phyloP scores from a whole-genome alignment of 2,329 filamentous ascomycete species.

The Monilinia vaccinii-corymbosi region DNA sequence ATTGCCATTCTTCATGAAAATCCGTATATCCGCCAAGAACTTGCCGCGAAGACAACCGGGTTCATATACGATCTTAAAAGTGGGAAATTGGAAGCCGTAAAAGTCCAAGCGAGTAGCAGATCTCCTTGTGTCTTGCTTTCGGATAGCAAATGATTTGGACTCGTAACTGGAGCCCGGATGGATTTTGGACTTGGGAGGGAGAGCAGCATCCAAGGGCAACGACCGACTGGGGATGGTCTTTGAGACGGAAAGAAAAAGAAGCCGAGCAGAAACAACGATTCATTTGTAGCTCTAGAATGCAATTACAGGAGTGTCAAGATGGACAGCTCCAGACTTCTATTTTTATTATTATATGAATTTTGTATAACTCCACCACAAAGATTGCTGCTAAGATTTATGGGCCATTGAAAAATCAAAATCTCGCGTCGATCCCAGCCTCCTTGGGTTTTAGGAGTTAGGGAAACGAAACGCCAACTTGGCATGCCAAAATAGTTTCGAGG shows the following conservation, averaged over 20 bases:
- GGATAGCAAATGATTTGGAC: neutral
- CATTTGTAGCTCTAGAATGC: neutral
- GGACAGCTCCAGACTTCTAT: neutral
- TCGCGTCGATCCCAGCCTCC: neutral
- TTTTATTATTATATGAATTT: neutral
- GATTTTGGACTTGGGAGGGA: neutral
- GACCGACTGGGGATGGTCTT: neutral
- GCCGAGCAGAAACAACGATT: neutral
- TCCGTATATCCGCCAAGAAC: conserved; percentile 21
- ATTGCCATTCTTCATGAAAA: conserved; percentile 18
- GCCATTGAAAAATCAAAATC: neutral
- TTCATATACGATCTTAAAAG: conserved; percentile 25
- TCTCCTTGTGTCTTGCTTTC: neutral
- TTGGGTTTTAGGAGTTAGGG: neutral
- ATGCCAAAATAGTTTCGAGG: neutral
- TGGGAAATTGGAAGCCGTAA: conserved; percentile 11
- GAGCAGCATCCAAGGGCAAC: neutral
- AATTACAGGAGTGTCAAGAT: neutral
- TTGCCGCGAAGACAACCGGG: conserved; percentile 16
- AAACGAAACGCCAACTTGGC: neutral
- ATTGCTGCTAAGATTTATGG: neutral
- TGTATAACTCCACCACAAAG: neutral
- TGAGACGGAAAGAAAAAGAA: neutral
- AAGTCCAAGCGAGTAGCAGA: neutral
- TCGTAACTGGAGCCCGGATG: too few species aligned